Evolutionary conservation across 2,329 filamentous ascomycete species (phyloP).

Genomic region (Sporothrix curviconia): DNA sequence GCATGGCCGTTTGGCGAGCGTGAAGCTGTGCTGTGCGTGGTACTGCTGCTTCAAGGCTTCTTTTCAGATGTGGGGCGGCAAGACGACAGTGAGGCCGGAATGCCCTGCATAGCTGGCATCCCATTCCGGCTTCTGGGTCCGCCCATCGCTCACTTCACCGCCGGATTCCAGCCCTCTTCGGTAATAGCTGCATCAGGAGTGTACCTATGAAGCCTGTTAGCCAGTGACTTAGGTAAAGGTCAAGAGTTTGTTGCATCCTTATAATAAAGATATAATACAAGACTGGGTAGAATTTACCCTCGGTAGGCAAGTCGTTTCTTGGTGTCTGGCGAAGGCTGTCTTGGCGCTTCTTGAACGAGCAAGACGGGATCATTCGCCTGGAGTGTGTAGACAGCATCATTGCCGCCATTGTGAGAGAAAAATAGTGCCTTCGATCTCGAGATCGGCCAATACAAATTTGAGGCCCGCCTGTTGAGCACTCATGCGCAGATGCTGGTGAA

Average conservation of each 20-base stretch:
- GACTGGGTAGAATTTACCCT: too few species aligned
- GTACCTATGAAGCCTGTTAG: too few species aligned
- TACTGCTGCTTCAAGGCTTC: too few species aligned
- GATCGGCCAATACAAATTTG: conserved; percentile 51
- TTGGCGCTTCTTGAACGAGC: conserved; percentile 32
- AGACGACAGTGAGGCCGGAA: too few species aligned
- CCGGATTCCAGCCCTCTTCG: conserved; percentile 26
- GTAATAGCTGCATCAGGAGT: neutral
- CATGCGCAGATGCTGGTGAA: conserved; percentile 60
- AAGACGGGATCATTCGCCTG: conserved; percentile 65
- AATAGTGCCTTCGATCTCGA: conserved; percentile 57
- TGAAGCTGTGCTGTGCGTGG: too few species aligned
- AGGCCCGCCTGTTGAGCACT: conserved; percentile 51
- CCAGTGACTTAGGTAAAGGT: too few species aligned
- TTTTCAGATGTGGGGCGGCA: too few species aligned
- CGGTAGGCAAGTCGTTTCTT: conserved; percentile 14
- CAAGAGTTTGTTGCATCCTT: neutral
- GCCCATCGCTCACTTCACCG: conserved; percentile 29
- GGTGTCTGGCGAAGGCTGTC: conserved; percentile 22
- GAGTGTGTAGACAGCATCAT: conserved; percentile 76
- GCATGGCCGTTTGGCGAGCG: too few species aligned
- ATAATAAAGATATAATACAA: neutral
- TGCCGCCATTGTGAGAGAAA: conserved; percentile 79
- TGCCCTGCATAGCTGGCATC: too few species aligned
- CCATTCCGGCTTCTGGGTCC: conserved; percentile 10